Conservation (phyloP, 106 monocot genomes). For the Cymbidium sinense region DNA sequence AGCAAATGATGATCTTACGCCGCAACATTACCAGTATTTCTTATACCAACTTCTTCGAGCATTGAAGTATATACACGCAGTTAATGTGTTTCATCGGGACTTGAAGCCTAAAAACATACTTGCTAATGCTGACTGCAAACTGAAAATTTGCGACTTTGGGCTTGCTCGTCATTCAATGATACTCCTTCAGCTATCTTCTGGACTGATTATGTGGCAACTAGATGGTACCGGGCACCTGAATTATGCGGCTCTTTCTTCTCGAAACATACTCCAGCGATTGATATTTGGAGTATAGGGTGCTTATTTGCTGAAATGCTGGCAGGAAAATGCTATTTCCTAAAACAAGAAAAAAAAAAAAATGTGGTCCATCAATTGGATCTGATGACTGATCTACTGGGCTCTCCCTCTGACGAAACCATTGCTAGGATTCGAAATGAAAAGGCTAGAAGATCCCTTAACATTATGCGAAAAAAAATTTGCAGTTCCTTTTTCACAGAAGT, state of each 20-base stretch:
- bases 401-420: no score
- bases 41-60: no score
- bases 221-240: no score
- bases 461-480: conserved; percentile 25
- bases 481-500: conserved; percentile 25
- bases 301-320: no score
- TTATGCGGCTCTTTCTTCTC: conserved; percentile 66
- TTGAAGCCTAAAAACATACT: conserved; percentile 66
- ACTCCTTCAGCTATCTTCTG: conserved; percentile 63
- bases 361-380: no score
- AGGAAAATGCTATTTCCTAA: no score
- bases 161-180: conserved; percentile 61
- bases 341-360: no score
- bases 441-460: conserved; percentile 28
- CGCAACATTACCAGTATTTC: conserved; percentile 55
- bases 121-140: conserved; percentile 59
- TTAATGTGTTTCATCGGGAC: conserved; percentile 53
- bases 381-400: no score
- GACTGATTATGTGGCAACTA: conserved; percentile 63
- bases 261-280: no score
- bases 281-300: no score
- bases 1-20: conserved; percentile 62
- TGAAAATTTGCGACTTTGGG: conserved; percentile 62
- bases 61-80: conserved; percentile 62
- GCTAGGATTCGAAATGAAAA: conserved; percentile 32